Conservation (phyloP, 1,284 basidiomycete species). For the Pseudozyma sp. region DNA sequence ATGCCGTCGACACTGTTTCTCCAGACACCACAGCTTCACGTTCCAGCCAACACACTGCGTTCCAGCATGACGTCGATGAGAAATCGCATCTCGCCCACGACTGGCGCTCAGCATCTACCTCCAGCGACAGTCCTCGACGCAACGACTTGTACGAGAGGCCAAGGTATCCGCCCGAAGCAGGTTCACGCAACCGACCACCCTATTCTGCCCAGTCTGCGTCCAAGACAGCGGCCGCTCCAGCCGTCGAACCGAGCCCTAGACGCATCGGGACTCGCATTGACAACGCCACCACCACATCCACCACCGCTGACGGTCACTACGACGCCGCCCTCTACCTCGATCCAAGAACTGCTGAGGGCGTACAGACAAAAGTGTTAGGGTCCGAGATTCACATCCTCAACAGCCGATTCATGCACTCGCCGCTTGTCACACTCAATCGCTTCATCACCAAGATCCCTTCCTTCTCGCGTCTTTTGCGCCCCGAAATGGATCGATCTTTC, state of each 20-base stretch:
- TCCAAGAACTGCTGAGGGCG: background rate
- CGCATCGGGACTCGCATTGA: background rate
- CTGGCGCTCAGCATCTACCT: background rate
- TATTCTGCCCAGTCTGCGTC: background rate
- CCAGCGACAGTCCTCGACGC: background rate
- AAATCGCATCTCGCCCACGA: background rate
- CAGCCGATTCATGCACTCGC: slow-evolving; percentile 14
- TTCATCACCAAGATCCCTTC: slow-evolving; percentile 26
- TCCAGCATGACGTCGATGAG: background rate
- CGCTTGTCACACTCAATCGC: slow-evolving; percentile 24
- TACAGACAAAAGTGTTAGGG: background rate
- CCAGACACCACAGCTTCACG: background rate
- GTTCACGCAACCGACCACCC: background rate
- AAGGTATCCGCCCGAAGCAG: background rate
- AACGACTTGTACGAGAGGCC: slow-evolving; percentile 3
- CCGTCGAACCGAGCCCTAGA: background rate
- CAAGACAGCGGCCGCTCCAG: background rate
- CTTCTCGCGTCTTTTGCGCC: slow-evolving; percentile 20
- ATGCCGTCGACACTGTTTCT: background rate
- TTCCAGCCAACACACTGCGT: background rate
- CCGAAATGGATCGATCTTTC: slow-evolving; percentile 20
- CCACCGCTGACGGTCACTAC: slow-evolving; percentile 4
- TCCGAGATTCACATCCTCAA: slow-evolving; percentile 4
- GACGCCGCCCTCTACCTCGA: slow-evolving; percentile 28
- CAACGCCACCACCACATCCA: background rate